Evolutionary conservation across 169 alveolate genomes (phyloP).

Genomic region (Eimeria acervulina): DNA sequence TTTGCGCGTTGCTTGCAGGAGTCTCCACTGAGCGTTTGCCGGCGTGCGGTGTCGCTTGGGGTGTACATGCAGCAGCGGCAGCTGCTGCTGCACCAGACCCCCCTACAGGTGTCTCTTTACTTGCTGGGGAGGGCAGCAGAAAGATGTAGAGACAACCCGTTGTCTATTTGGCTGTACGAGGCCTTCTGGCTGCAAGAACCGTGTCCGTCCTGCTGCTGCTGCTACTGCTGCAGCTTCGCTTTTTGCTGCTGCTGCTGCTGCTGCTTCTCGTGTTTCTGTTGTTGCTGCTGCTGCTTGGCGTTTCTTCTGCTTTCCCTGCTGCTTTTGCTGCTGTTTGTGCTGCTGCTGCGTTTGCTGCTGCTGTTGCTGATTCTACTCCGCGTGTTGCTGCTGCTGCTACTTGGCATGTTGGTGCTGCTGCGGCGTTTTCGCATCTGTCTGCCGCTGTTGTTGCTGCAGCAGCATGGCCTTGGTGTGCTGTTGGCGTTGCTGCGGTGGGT

Average conservation of each 20-base stretch:
- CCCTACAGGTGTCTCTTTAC: neutral
- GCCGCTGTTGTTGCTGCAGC: neutral
- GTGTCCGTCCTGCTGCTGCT: neutral
- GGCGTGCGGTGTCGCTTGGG: conserved; percentile 5
- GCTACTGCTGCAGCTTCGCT: neutral
- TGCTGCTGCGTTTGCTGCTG: neutral
- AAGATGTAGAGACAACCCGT: neutral
- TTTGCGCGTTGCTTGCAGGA: conserved; percentile 37
- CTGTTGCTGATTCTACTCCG: neutral
- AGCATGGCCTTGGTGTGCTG: neutral
- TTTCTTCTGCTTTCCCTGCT: neutral
- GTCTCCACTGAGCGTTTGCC: neutral
- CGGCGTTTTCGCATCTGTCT: neutral
- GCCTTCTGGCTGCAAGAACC: conserved; percentile 16
- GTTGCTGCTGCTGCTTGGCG: neutral
- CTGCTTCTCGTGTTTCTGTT: neutral
- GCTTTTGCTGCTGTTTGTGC: neutral
- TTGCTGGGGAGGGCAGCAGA: conserved; percentile 17
- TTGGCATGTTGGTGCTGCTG: neutral
- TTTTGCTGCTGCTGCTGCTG: neutral
- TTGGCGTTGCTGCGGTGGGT: neutral
- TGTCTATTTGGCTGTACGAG: neutral
- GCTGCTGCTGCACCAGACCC: neutral
- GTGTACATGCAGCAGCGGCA: conserved; percentile 42
- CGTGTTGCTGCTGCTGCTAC: conserved; percentile 13